Evolutionary conservation across 352 stramenopile genomes (phyloP), one percentile per base, ranked within the genome.

Genomic region (Pythium phragmiticola): DNA sequence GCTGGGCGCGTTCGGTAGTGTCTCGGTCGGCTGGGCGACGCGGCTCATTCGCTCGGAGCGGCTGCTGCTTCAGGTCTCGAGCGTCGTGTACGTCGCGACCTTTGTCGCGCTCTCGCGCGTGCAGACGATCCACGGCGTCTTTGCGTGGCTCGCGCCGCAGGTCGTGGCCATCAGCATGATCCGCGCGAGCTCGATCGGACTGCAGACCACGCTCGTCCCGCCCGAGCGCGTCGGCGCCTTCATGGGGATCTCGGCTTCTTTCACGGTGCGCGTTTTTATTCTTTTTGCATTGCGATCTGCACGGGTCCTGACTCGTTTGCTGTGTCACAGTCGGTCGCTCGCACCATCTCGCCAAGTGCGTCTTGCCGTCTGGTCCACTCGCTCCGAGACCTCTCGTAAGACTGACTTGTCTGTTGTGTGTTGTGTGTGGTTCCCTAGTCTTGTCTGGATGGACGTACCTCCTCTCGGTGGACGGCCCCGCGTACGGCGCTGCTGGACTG

Each of bases 371-470:
- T 66, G n/a, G 49, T 13, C 28, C 7, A 43, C 36, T 48, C 9
- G 56, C 9, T 13, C 11, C 41, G 33, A 21, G 7, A 2, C 17
- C 3, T 42, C 8, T 41, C 26, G 14, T 62, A 0, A 48, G 41
- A 11, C 17, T 62, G 26, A 39, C 49, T 11, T 33, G 7, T 8
- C 7, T 46, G 30, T 59, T 3, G 17, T 51, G n/a, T 57, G 12
- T 42, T 52, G 17, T 37, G 37, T 52, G 17, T 37, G 41, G 7
- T n/a, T 39, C 11, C 3, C 21, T 62, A 93, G 84, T 93, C 65
- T 63, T 93, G 36, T 93, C 84, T 21, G 84, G 84, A 14, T 91
- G 80, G 81, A 88, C 82, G 36, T 93, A 93, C 62, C 57, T 88
- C 45, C 37, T 81, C 28, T 90, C 84, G 0, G 70, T 90, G 7